Conservation (phyloP, 2,329 filamentous ascomycete genomes). For the Fusarium protoensiforme region DNA sequence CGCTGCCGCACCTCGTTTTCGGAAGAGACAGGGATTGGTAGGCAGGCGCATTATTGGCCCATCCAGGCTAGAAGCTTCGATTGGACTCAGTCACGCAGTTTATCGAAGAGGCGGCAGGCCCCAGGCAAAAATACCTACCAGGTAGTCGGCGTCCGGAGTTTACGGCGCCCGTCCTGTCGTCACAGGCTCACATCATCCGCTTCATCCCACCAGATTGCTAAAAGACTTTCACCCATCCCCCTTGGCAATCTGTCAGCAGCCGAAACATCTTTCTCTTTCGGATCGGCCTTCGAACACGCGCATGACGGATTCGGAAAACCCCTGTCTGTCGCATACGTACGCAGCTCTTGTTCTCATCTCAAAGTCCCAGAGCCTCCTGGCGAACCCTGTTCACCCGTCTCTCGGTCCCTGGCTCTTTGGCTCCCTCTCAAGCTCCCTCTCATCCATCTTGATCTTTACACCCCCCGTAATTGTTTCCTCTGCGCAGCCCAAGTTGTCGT, state of each 20-base stretch:
- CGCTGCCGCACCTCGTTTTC: constrained; percentile 12
- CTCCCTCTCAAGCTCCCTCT: background rate
- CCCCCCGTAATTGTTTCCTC: background rate
- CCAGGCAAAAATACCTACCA: background rate
- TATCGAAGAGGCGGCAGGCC: background rate
- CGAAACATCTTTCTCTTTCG: background rate
- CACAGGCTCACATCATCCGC: constrained; percentile 4
- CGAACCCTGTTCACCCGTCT: background rate
- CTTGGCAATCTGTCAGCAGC: background rate
- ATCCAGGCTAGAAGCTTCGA: constrained; percentile 23
- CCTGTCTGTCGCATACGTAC: constrained; percentile 10
- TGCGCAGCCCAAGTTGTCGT: background rate
- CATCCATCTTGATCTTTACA: background rate
- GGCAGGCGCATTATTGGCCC: constrained; percentile 19
- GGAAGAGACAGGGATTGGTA: constrained; percentile 6
- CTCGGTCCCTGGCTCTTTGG: background rate
- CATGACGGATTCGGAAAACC: constrained; percentile 1
- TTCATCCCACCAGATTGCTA: background rate
- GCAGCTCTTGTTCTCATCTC: constrained; percentile 5
- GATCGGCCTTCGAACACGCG: constrained; percentile 1
- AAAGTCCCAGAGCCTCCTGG: constrained; percentile 2
- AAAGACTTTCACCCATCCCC: background rate
- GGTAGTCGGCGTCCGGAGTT: background rate
- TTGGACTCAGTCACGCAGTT: constrained; percentile 1
- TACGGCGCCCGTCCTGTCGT: constrained; percentile 1